Percentiles rank a stretch among this genome's conserved stretches.
These are phyloP conservation scores for Clarireedia monteithiana DNA, from an alignment of 2,329 filamentous ascomycete species.

Conservation along the genomic window DNA sequence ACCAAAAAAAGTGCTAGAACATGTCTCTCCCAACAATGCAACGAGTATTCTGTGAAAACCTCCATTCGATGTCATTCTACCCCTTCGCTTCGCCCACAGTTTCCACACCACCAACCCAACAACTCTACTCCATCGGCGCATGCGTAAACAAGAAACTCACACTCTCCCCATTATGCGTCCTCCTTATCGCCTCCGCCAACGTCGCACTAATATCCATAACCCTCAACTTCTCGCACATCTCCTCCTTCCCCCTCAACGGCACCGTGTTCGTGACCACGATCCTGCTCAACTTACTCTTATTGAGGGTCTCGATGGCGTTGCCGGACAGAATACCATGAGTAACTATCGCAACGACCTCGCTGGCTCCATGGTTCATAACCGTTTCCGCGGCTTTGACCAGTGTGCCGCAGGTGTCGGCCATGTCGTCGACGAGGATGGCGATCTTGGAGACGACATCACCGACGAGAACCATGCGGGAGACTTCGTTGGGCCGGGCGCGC, in stretches of 20 bases:
- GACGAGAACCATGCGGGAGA: conserved; percentile 91
- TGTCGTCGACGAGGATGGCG: conserved; percentile 94
- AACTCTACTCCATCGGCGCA: conserved; percentile 42
- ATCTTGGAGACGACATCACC: conserved; percentile 87
- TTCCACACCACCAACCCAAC: too few relatives aligned
- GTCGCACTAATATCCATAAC: conserved; percentile 91
- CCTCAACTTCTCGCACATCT: conserved; percentile 69
- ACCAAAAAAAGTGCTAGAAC: too few relatives aligned
- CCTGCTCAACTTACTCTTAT: conserved; percentile 66
- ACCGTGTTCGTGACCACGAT: conserved; percentile 90
- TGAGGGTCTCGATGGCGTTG: conserved; percentile 67
- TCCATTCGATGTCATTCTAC: neutral
- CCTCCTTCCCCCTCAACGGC: conserved; percentile 71
- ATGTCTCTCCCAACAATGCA: too few relatives aligned
- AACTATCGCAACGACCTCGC: conserved; percentile 87
- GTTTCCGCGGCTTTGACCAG: conserved; percentile 82
- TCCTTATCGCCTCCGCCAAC: conserved; percentile 60
- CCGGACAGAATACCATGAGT: conserved; percentile 89
- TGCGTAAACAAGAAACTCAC: conserved; percentile 64
- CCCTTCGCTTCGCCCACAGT: neutral
- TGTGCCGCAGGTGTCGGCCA: conserved; percentile 94
- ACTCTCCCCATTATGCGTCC: conserved; percentile 61
- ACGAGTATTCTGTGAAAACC: too few relatives aligned
- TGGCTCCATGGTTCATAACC: conserved; percentile 77
- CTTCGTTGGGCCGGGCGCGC: conserved; percentile 82